Base-by-base conservation (phyloP, 2,329 filamentous ascomycete genomes). In the Leptographium lundbergii region DNA sequence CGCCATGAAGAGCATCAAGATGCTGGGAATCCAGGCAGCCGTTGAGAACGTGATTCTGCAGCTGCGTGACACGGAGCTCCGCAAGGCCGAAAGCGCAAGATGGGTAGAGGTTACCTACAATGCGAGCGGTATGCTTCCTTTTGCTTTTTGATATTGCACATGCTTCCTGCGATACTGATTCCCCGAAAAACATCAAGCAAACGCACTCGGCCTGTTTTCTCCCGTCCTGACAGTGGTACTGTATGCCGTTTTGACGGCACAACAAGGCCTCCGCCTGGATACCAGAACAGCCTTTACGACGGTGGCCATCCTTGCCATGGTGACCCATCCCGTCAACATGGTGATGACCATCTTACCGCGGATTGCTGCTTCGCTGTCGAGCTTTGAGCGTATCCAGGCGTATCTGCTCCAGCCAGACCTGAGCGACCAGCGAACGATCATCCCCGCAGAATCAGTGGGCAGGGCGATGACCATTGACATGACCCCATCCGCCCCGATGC, bases 261-360 rank as follows among this genome's bases (percentile, higher is more conserved):
- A 59, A 0, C 58, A 60, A 0, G 68, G 68, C 4, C 58, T 39
- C 0, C 13, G 45, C 1, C 60, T 75, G 5, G 66, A 74, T 19
- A 65, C 67, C 0, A 67, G 70, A 55, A 74, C 71, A 0, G 72
- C 73, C 0, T 76, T 75, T 57, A 73, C 74, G 0, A 72, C 72
- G 0, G 65, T 71, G 14, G 72, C 73, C 0, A 65, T 74, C n/a
- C 57, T 75, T 9, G 61, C 63, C 6, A 67, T 75, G 62, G 66
- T 75, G 0, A 75, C 72, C 1, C 70, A 74, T 29, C 73, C 73
- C 0, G 72, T 73, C 7, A 75, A 75, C 56, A 75, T 75, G 71
- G 63, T 75, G 22, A 74, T 75, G 73, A 73, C 73, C 0, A 69
- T 72, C 22, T 59, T 74, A 0, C 73, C 73, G 0, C 65, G 67